Percentiles rank a stretch among this genome's conserved stretches.
Evolutionary conservation across 2,329 filamentous ascomycete genomes (phyloP).

Genomic region (Claviceps africana): DNA sequence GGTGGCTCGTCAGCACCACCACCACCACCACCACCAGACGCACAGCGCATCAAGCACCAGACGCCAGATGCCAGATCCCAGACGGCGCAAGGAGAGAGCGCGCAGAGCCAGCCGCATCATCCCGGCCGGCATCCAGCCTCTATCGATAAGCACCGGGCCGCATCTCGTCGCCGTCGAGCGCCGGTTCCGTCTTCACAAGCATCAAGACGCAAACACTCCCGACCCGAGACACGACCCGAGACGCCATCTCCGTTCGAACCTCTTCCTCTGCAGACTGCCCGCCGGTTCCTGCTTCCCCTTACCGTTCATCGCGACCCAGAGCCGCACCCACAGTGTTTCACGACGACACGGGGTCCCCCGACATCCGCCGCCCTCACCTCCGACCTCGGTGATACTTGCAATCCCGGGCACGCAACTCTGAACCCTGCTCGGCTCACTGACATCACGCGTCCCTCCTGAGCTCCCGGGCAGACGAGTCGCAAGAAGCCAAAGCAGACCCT

Average conservation of each 20-base stretch:
- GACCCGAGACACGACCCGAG: too few species aligned
- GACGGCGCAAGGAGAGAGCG: too few species aligned
- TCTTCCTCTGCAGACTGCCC: not conserved
- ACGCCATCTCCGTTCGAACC: not conserved
- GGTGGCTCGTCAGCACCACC: too few species aligned
- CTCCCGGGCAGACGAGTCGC: not conserved
- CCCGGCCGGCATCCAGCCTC: too few species aligned
- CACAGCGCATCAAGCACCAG: too few species aligned
- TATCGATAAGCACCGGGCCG: slow-evolving; percentile 5
- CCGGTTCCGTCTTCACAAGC: not conserved
- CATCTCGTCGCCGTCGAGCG: not conserved
- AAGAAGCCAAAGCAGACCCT: not conserved
- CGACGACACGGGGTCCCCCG: not conserved
- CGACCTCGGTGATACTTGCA: too few species aligned
- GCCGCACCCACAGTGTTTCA: not conserved
- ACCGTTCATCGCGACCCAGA: not conserved
- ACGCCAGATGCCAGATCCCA: too few species aligned
- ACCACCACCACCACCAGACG: too few species aligned
- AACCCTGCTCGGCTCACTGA: not conserved
- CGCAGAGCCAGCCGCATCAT: not conserved
- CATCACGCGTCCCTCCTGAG: not conserved
- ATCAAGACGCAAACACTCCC: too few species aligned
- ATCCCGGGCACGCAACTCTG: not conserved
- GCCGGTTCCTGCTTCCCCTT: not conserved
- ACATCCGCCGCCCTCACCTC: not conserved